A percentile compares a stretch with the other conserved stretches of the same genome.
Evolutionary conservation across 441 rosid species (phyloP).

Genomic region (Kokia cookei): DNA sequence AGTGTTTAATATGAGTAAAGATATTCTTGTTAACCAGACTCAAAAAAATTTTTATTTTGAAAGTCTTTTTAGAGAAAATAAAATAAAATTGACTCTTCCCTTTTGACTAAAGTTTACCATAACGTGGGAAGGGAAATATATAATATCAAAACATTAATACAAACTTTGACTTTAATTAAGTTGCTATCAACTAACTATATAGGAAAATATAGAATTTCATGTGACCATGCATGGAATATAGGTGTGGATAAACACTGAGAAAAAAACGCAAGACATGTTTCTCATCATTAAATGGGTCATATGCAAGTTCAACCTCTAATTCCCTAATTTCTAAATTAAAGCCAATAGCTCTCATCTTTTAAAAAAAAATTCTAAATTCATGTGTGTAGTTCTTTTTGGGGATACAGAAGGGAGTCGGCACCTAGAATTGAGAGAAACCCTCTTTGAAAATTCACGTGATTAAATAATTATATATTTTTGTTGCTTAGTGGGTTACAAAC

Average conservation of each 20-base stretch:
- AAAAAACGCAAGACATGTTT: neutral
- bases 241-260: constrained; percentile 3
- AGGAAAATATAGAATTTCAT: neutral
- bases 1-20: too few relatives aligned
- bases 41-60: too few relatives aligned
- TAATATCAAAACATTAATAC: neutral
- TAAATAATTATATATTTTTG: neutral
- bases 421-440: constrained; percentile 29
- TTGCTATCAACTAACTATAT: neutral
- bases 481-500: neutral
- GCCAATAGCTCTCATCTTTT: constrained; percentile 13
- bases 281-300: constrained; percentile 11
- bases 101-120: neutral
- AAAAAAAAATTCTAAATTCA: constrained; percentile 2
- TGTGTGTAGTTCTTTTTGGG: constrained; percentile 1
- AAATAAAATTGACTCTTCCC: too few relatives aligned
- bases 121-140: neutral
- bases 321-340: neutral
- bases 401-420: constrained; percentile 27
- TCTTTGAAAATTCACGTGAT: neutral
- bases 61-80: too few relatives aligned
- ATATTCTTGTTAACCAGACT: too few relatives aligned
- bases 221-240: neutral
- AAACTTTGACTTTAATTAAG: neutral
- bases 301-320: constrained; percentile 15